Evolutionary conservation across 2,329 filamentous ascomycete genomes (phyloP).

Genomic region (Talaromyces sp.): DNA sequence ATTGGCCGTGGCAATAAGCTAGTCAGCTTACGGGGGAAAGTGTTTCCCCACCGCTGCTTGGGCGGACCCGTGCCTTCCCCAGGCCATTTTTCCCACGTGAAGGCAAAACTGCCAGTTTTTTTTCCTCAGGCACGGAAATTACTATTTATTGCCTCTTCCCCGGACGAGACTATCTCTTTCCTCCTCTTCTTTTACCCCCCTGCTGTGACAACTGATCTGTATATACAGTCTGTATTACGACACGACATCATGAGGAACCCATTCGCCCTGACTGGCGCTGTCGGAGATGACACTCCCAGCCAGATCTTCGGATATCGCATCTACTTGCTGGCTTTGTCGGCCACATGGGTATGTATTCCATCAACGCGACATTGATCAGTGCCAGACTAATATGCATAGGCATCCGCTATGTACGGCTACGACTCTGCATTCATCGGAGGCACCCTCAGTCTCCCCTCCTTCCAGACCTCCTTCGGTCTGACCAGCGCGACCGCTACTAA

Average conservation of each 20-base stretch:
- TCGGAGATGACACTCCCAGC: not conserved
- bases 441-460: conserved; percentile 9
- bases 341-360: conserved; percentile 3
- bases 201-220: not conserved
- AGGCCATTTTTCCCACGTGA: not conserved
- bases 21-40: not conserved
- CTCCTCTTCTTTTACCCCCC: not conserved
- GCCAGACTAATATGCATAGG: not conserved
- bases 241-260: conserved; percentile 10
- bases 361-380: not conserved
- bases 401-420: conserved; percentile 14
- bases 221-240: not conserved
- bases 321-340: conserved; percentile 3
- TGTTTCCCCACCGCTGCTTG: not conserved
- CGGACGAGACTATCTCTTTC: not conserved
- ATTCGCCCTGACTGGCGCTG: conserved; percentile 2
- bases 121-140: not conserved
- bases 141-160: not conserved
- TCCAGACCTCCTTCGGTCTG: conserved; percentile 11
- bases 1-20: not conserved
- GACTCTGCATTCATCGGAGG: conserved; percentile 16
- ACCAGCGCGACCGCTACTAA: not conserved
- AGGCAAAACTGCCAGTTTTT: not conserved
- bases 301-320: conserved; percentile 10
- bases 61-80: not conserved